Percentiles rank a stretch among this genome's conserved stretches.
phyloP scores from a whole-genome alignment of 2,329 filamentous ascomycete species.

The Aureobasidium musti region DNA sequence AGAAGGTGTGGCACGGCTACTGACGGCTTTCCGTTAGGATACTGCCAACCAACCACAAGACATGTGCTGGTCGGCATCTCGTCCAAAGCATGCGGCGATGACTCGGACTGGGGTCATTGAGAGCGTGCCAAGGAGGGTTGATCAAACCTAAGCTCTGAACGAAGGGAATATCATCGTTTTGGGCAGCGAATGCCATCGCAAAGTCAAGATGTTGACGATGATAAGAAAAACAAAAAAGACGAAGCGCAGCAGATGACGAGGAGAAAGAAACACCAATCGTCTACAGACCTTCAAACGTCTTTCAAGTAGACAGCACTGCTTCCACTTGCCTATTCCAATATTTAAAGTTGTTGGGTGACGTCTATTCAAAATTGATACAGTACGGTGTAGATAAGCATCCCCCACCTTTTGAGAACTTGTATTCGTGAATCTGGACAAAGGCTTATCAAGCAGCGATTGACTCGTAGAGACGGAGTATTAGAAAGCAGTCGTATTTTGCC shows the following conservation, averaged over 20 bases:
- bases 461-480: not conserved
- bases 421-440: not conserved
- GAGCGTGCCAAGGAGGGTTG: not conserved
- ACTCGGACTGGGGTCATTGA: not conserved
- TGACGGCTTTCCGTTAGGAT: not conserved
- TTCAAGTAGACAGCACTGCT: not conserved
- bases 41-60: not conserved
- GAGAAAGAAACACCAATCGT: not conserved
- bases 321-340: not conserved
- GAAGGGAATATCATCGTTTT: not conserved
- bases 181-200: not conserved
- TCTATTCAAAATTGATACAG: not conserved
- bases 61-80: not conserved
- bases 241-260: not conserved
- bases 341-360: not conserved
- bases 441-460: not conserved
- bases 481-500: not conserved
- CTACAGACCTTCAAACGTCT: not conserved
- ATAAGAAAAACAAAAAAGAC: not conserved
- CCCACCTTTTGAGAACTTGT: not conserved
- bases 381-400: not conserved
- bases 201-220: not conserved
- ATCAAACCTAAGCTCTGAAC: not conserved
- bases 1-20: conserved; percentile 6
- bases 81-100: conserved; percentile 2